Base-by-base conservation (phyloP, 495 filamentous ascomycete genomes). In the Podospora appendiculata region DNA sequence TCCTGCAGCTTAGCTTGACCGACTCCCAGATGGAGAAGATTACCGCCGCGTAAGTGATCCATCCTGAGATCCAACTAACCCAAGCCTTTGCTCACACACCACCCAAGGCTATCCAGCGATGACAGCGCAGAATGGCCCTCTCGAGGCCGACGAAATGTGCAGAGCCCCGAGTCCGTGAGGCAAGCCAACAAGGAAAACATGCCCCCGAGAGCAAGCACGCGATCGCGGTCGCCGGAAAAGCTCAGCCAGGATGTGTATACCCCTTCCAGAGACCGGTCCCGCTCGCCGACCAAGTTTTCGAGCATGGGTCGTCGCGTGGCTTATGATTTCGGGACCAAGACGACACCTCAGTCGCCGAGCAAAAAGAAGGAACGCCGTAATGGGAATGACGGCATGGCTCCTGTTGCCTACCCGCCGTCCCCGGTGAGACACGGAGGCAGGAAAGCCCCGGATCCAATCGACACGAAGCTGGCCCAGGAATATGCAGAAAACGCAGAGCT, bases 1-100 rank as follows among this genome's bases (percentile, higher is more conserved):
- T 62, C 8, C 46, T 60, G 9, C 56, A 58, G 14, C 47, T 68
- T 12, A 61, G 56, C 40, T 48, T 66, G 35, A 66, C 57, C n/a
- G 61, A 66, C 1, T 51, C 57, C 0, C 59, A 64, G 25, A 57
- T 64, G 58, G 55, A 63, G 13, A 48, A 41, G 16, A 42, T 65
- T 10, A 47, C 60, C 12, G 41, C 52, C 12, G 59, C 46, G 61
- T 68, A 55, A 55, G 61, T 25, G 2, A 25, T 25, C 5, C 25
- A 25, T 25, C 25, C 25, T 25, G 25, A 25, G 25, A 2, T 25
- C 25, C 25, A 25, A 25, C 25, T 25, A 25, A 25, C 25, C 25
- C 25, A 25, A 25, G 25, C 25, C 25, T 25, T 25, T 25, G 25
- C 25, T 25, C 25, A 25, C 25, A 25, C 25, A 25, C 25, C 25